Evolutionary conservation across 768 basidiomycete species (phyloP), one percentile per base, ranked within the genome.

Genomic region (Scleroderma bovista): DNA sequence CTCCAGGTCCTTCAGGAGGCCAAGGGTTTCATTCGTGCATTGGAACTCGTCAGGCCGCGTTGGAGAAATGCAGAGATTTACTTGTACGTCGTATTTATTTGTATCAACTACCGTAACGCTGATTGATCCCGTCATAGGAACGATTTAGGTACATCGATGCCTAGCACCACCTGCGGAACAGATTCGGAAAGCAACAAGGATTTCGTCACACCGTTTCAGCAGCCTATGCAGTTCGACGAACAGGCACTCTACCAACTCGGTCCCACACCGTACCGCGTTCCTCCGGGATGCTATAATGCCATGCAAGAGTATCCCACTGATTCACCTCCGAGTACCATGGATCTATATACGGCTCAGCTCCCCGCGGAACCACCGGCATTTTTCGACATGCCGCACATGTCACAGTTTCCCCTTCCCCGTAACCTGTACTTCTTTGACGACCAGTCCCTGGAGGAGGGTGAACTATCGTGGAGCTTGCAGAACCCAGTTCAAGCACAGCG

Each of bases 61-160:
- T 67, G 66, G 66, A 63, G 67, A 43, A 58, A 50, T 22, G 66
- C 66, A 24, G 67, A 69, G 44, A 62, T 65, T 43, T 56, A 67
- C 59, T 45, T 67, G 66, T 65, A 70, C 78, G 63, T 60, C n/a
- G 32, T 22, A 6, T 16, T 20, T 34, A 15, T n/a, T 17, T 10
- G 32, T 24, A 29, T 34, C 49, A 57, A 59, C 2, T 51, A 63
- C 46, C 53, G 46, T 15, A 62, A 67, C 24, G 72, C 75, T 75
- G 53, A 72, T 56, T 59, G 58, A 45, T 52, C 1, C 47, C 53
- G 3, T 4, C 22, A 36, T 33, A 67, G 65, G 39, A 62, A 57
- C 17, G 60, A 67, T 17, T 56, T 67, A 32, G 46, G 54, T 26
- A 49, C 57, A 49, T 67, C 65, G 36, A 48, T 67, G 6, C 65